Percentiles rank a stretch among this genome's conserved stretches.
phyloP scores from a whole-genome alignment of 2,329 filamentous ascomycete genomes.

The Ceratocystis diversiconidia region DNA sequence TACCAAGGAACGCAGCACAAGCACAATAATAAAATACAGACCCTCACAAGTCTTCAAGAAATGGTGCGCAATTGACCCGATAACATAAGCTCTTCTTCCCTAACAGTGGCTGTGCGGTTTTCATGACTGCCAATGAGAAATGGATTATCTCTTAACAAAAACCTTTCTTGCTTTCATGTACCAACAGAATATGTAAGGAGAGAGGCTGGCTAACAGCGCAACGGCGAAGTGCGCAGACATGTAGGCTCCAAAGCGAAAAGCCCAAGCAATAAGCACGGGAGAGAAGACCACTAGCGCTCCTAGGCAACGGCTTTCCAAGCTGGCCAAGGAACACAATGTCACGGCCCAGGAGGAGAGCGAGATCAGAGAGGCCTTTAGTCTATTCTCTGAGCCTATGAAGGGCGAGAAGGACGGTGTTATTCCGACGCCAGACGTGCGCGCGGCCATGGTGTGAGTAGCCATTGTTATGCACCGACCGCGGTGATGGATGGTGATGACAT shows the following conservation, averaged over 20 bases:
- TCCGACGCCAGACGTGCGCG: conserved; percentile 51
- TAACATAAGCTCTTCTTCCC: background rate
- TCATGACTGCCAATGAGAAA: too few species aligned
- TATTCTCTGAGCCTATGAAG: conserved; percentile 60
- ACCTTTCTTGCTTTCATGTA: background rate
- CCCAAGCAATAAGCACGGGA: conserved; percentile 35
- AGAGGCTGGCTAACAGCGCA: background rate
- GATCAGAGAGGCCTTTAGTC: conserved; percentile 75
- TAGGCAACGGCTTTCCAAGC: conserved; percentile 57
- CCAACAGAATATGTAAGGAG: background rate
- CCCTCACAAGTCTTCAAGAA: background rate
- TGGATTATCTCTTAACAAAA: background rate
- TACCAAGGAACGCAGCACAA: background rate
- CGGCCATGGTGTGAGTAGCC: conserved; percentile 52
- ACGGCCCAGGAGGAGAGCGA: conserved; percentile 72
- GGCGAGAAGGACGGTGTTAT: conserved; percentile 61
- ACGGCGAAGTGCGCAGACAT: background rate
- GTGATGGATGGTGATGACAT: too few species aligned
- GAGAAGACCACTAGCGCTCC: conserved; percentile 25
- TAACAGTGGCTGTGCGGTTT: too few species aligned
- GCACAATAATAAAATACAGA: background rate
- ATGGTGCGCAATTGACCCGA: background rate
- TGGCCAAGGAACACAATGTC: conserved; percentile 84
- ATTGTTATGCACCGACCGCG: background rate
- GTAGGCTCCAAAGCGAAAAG: conserved; percentile 27